A percentile compares a stretch with the other conserved stretches of the same genome.
These are phyloP conservation scores for Sugiyamaella castrensis DNA, from an alignment of 1,139 yeast genomes.

Conservation along the genomic window DNA sequence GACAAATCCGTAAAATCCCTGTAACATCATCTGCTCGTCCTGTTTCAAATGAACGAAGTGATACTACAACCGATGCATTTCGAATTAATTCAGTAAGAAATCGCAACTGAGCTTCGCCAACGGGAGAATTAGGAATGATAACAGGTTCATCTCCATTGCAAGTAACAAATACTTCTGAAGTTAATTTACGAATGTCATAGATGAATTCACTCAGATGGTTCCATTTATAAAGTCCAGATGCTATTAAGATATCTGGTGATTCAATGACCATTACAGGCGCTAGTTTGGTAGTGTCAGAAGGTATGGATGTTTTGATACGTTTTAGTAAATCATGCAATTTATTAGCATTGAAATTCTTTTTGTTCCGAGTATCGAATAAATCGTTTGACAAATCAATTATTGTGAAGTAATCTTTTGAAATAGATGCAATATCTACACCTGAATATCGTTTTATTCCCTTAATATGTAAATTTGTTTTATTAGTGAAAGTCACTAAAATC, in stretches of 20 bases:
- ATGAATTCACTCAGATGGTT: constrained; percentile 6
- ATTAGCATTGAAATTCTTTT: constrained; percentile 14
- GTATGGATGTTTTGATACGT: neutral
- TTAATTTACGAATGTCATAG: constrained; percentile 2
- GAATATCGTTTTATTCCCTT: constrained; percentile 23
- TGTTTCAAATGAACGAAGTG: constrained; percentile 64
- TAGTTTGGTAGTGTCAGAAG: neutral
- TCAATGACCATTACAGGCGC: constrained; percentile 20
- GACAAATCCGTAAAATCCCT: constrained; percentile 59
- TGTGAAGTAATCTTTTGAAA: constrained; percentile 12
- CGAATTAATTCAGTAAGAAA: constrained; percentile 50
- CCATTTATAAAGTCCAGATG: constrained; percentile 12
- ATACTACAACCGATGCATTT: constrained; percentile 49
- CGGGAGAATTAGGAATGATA: constrained; percentile 36
- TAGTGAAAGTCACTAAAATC: constrained; percentile 22
- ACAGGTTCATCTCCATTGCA: constrained; percentile 42
- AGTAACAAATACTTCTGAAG: constrained; percentile 27
- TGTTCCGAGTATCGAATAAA: constrained; percentile 26
- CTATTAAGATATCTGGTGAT: constrained; percentile 43
- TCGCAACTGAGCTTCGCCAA: constrained; percentile 42
- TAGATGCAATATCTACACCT: constrained; percentile 14
- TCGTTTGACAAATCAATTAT: constrained; percentile 36
- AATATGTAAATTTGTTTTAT: constrained; percentile 31
- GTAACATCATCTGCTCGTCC: constrained; percentile 84
- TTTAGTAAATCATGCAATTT: constrained; percentile 9